Conservation (phyloP, 257 asterid genomes). For the Nicotiana tabacum region DNA sequence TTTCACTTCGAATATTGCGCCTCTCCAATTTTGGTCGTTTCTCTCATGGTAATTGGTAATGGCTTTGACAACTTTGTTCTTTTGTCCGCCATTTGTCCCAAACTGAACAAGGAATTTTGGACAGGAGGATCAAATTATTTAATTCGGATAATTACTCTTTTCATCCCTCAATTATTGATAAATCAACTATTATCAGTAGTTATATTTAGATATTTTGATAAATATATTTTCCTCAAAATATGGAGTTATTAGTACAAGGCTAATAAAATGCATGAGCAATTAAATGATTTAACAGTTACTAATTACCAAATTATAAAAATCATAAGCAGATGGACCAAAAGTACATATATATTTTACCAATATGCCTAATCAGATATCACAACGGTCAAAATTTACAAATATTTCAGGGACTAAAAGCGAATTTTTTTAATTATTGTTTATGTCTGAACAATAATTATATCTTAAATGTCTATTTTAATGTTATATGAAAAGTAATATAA, state of each 20-base stretch:
- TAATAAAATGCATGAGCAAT: not conserved
- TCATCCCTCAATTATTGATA: not conserved
- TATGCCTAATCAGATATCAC: not conserved
- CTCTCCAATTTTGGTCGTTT: conserved; percentile 2
- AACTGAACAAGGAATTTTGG: not conserved
- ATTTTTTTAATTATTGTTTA: no score
- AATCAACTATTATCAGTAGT: no score
- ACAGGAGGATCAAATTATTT: not conserved
- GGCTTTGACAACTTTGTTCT: not conserved
- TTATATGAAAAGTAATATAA: no score
- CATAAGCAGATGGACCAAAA: not conserved
- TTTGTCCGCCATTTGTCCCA: not conserved
- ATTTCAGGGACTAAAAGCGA: not conserved
- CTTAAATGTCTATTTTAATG: no score
- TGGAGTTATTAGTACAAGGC: no score
- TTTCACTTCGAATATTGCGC: conserved; percentile 2
- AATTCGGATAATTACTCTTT: not conserved
- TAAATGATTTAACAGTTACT: no score
- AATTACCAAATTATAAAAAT: no score
- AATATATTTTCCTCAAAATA: no score
- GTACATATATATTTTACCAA: not conserved
- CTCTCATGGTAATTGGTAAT: not conserved
- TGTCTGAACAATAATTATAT: not conserved
- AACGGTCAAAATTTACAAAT: not conserved
- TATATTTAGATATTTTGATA: no score